phyloP scores from a whole-genome alignment of 2,329 filamentous ascomycete genomes.

The Ceratocystis ficicola region DNA sequence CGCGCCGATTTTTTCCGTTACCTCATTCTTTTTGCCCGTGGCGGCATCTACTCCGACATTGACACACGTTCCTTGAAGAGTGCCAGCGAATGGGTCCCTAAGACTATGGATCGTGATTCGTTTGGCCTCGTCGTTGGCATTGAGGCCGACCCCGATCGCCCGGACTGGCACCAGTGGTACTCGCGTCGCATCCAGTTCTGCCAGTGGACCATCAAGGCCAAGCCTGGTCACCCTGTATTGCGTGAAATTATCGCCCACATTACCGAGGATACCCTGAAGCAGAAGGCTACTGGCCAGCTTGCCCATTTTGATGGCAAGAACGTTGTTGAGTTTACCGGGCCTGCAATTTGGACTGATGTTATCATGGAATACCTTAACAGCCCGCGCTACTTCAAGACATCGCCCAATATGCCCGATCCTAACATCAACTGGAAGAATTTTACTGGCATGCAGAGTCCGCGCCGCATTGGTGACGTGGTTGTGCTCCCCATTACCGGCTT shows the following conservation, averaged over 20 bases:
- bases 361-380: conserved; percentile 94
- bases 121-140: conserved; percentile 88
- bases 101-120: conserved; percentile 59
- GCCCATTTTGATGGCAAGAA: conserved; percentile 48
- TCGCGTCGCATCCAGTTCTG: conserved; percentile 94
- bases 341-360: conserved; percentile 84
- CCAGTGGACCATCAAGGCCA: conserved; percentile 96
- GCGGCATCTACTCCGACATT: conserved; percentile 73
- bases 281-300: conserved; percentile 57
- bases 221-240: conserved; percentile 84
- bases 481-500: conserved; percentile 95
- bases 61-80: conserved; percentile 78
- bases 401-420: conserved; percentile 54
- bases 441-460: conserved; percentile 69
- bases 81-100: conserved; percentile 77
- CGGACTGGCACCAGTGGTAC: conserved; percentile 93
- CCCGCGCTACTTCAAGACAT: conserved; percentile 55
- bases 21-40: conserved; percentile 50
- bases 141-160: conserved; percentile 85
- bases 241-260: conserved; percentile 78
- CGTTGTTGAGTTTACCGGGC: conserved; percentile 88
- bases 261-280: conserved; percentile 64
- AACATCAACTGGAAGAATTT: conserved; percentile 80
- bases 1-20: conserved; percentile 74
- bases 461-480: conserved; percentile 85